Percentiles rank a stretch among this genome's conserved stretches.
phyloP scores from a whole-genome alignment of 306 rosid genomes.

The Fagus crenata region DNA sequence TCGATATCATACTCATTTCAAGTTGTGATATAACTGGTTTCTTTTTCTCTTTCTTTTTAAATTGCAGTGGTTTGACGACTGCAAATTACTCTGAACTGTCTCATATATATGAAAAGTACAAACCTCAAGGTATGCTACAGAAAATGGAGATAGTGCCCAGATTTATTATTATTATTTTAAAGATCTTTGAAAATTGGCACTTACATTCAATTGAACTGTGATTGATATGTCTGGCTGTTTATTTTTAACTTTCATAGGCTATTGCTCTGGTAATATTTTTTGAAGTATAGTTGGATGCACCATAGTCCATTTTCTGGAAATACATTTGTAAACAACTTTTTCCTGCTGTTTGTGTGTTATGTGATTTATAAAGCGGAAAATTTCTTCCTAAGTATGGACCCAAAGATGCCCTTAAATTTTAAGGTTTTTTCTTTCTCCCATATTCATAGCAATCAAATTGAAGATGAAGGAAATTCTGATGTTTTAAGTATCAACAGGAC shows the following conservation, averaged over 20 bases:
- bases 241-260: not conserved
- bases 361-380: not conserved
- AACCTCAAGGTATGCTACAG: constrained; percentile 62
- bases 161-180: constrained; percentile 7
- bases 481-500: not conserved
- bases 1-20: not conserved
- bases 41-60: constrained; percentile 20
- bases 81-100: constrained; percentile 90
- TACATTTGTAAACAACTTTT: not conserved
- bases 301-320: not conserved
- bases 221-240: not conserved
- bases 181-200: constrained; percentile 5
- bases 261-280: not conserved
- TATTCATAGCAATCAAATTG: not conserved
- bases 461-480: not conserved
- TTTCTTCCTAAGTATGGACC: not conserved
- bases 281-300: not conserved
- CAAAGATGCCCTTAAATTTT: not conserved
- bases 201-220: not conserved
- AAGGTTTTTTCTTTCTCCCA: not conserved
- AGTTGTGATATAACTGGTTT: constrained; percentile 6
- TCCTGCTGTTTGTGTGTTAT: not conserved
- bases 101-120: constrained; percentile 79
- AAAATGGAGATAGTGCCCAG: constrained; percentile 14
- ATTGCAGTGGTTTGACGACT: constrained; percentile 82